Evolutionary conservation across 495 filamentous ascomycete genomes (phyloP).

Genomic region (Talaromyces proteolyticus): DNA sequence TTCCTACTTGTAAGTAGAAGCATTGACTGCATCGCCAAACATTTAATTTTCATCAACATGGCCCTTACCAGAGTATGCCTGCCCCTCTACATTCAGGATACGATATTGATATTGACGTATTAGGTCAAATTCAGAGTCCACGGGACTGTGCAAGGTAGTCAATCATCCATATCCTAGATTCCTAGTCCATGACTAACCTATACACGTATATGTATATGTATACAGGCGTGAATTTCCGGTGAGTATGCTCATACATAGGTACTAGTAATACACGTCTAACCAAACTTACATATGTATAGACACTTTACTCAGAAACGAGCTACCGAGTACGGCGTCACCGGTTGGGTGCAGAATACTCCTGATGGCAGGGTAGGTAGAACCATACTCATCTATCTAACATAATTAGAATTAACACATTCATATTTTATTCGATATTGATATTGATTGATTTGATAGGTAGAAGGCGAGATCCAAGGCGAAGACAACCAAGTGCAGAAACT

Average conservation of each 20-base stretch:
- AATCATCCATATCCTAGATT: not conserved
- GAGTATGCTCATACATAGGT: constrained; percentile 10
- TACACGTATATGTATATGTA: too few relatives aligned
- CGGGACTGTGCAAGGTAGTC: constrained; percentile 45
- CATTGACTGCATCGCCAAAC: too few relatives aligned
- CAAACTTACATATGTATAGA: constrained; percentile 37
- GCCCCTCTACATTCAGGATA: too few relatives aligned
- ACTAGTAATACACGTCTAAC: constrained; percentile 5
- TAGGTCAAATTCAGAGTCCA: constrained; percentile 48
- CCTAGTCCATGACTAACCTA: too few relatives aligned
- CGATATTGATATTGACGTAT: not conserved
- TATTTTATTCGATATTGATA: too few relatives aligned
- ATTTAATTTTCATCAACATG: too few relatives aligned
- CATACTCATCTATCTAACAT: too few relatives aligned
- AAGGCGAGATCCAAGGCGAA: constrained; percentile 81
- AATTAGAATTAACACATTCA: too few relatives aligned
- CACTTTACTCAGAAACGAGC: constrained; percentile 70
- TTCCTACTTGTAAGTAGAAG: too few relatives aligned
- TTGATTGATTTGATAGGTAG: too few relatives aligned
- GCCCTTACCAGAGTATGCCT: constrained; percentile 2
- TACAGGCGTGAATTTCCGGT: constrained; percentile 70
- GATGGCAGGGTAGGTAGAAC: constrained; percentile 55
- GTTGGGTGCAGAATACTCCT: constrained; percentile 72
- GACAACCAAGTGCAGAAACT: constrained; percentile 58
- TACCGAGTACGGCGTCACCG: constrained; percentile 56